Percentiles rank a stretch among this genome's conserved stretches.
Evolutionary conservation across 2,329 filamentous ascomycete genomes (phyloP).

Genomic region (Hirsutella thompsonii): DNA sequence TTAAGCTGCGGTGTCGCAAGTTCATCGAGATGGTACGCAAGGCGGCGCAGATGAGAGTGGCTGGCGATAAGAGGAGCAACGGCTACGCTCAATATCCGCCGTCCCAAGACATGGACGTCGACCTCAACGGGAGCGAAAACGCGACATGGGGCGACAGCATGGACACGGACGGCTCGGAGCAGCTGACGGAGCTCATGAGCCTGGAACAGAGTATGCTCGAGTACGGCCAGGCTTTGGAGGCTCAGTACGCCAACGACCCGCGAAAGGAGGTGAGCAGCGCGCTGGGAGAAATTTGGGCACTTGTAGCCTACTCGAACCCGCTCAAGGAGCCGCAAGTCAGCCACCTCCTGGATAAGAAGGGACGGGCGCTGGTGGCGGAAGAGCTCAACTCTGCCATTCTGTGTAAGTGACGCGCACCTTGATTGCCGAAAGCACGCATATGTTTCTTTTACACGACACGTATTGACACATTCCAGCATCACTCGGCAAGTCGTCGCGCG

Average conservation of each 20-base stretch:
- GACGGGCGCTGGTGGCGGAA: slow-evolving; percentile 71
- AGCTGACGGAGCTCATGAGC: slow-evolving; percentile 20
- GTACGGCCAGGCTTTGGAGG: slow-evolving; percentile 68
- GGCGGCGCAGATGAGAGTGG: slow-evolving; percentile 50
- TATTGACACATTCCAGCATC: slow-evolving; percentile 63
- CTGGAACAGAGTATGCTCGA: slow-evolving; percentile 58
- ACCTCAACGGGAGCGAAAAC: slow-evolving; percentile 32
- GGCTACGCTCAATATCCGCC: slow-evolving; percentile 23
- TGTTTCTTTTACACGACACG: too few species aligned
- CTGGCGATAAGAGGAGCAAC: slow-evolving; percentile 30
- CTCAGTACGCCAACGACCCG: slow-evolving; percentile 63
- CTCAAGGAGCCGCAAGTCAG: slow-evolving; percentile 61
- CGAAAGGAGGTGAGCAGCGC: slow-evolving; percentile 58
- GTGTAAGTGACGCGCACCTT: slow-evolving; percentile 39
- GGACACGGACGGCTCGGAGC: slow-evolving; percentile 37
- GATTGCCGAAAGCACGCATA: too few species aligned
- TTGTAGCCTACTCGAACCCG: slow-evolving; percentile 79
- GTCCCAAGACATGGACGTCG: slow-evolving; percentile 42
- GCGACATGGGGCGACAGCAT: slow-evolving; percentile 31
- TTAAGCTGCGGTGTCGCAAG: slow-evolving; percentile 76
- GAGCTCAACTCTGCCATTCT: slow-evolving; percentile 90
- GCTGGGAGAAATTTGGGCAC: slow-evolving; percentile 73
- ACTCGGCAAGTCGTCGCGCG: slow-evolving; percentile 76
- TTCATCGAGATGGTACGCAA: slow-evolving; percentile 90
- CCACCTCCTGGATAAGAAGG: slow-evolving; percentile 63